Evolutionary conservation across 2,329 filamentous ascomycete genomes (phyloP).

Genomic region (Fonsecaea erecta): DNA sequence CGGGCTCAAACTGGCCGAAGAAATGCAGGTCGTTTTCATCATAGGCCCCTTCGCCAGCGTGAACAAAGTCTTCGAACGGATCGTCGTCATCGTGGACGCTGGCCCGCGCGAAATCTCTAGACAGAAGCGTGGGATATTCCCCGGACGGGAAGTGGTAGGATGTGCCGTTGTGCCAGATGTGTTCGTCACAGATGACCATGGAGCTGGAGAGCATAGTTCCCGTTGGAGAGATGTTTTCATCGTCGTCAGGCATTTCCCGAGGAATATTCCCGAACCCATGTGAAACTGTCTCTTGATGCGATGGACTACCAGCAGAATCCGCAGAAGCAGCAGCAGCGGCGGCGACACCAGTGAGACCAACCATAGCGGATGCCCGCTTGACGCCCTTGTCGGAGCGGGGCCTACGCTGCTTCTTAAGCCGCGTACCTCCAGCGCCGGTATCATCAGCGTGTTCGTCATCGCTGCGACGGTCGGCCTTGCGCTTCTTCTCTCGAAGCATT

Average conservation of each 20-base stretch:
- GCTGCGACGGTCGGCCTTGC: conserved; percentile 44
- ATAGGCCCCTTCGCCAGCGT: conserved; percentile 14
- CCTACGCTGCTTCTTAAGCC: conserved; percentile 32
- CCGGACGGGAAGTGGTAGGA: conserved; percentile 33
- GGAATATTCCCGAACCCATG: not conserved
- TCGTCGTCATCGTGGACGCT: not conserved
- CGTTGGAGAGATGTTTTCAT: not conserved
- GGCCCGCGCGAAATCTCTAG: not conserved
- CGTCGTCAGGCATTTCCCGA: not conserved
- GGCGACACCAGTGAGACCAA: conserved; percentile 45
- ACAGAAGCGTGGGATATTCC: conserved; percentile 28
- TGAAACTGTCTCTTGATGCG: not conserved
- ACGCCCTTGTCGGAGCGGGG: conserved; percentile 37
- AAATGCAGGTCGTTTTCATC: conserved; percentile 25
- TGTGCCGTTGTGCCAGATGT: conserved; percentile 34
- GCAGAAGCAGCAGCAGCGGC: conserved; percentile 25
- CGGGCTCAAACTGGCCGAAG: conserved; percentile 28
- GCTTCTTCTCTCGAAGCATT: conserved; percentile 47
- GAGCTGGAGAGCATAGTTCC: conserved; percentile 30
- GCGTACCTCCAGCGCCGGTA: not conserved
- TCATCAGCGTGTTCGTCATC: conserved; percentile 27
- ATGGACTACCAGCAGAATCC: conserved; percentile 21
- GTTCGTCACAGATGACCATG: conserved; percentile 33
- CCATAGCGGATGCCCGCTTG: conserved; percentile 32
- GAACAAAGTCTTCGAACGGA: not conserved